Conservation (phyloP, 2,329 filamentous ascomycete genomes). For the Colletotrichum sp. region DNA sequence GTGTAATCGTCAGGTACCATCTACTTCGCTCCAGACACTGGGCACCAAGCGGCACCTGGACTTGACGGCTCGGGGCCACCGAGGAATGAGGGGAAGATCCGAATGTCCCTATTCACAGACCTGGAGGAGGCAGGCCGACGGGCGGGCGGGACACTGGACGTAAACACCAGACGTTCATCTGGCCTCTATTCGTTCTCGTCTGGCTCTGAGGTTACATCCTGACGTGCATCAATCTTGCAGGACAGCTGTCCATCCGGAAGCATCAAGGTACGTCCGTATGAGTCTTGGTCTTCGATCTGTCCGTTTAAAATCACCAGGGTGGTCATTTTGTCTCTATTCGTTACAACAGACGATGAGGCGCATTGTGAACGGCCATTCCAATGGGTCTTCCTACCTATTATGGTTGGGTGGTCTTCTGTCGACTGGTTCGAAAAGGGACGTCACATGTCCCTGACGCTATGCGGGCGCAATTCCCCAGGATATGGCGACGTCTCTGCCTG, state of each 20-base stretch:
- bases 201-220: neutral
- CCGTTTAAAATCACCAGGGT: neutral
- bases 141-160: neutral
- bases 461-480: neutral
- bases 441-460: constrained; percentile 5
- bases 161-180: neutral
- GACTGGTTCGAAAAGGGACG: neutral
- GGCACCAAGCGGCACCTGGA: neutral
- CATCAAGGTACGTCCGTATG: neutral
- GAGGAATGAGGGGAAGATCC: neutral
- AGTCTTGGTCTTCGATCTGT: neutral
- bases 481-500: neutral
- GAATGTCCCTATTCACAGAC: constrained; percentile 5
- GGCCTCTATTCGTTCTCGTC: neutral
- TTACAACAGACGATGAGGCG: neutral
- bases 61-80: neutral
- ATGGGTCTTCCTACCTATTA: neutral
- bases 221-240: constrained; percentile 8
- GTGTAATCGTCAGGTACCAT: neutral
- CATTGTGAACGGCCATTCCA: neutral
- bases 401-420: neutral
- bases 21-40: neutral
- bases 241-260: constrained; percentile 1
- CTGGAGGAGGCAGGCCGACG: neutral
- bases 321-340: neutral